These are phyloP conservation scores for Colletotrichum sp. DNA, from an alignment of 2,329 filamentous ascomycete genomes.

Conservation along the genomic window DNA sequence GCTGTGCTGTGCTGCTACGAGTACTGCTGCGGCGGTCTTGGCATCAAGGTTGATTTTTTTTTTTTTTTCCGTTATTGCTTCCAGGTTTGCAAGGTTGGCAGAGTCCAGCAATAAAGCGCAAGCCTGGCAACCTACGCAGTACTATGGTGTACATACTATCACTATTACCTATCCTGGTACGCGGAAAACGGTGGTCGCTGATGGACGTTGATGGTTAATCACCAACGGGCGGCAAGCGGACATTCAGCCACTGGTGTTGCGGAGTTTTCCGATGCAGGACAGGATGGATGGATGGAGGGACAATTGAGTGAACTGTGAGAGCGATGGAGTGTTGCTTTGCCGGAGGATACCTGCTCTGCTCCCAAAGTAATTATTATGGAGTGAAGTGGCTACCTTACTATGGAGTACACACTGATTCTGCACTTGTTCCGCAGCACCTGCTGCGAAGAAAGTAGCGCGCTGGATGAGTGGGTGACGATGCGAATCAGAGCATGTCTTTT, in stretches of 20 bases:
- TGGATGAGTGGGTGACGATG: constrained; percentile 4
- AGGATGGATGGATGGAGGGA: not conserved
- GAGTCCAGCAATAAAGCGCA: not conserved
- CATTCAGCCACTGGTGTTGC: constrained; percentile 3
- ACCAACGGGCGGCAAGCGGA: not conserved
- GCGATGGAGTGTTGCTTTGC: not conserved
- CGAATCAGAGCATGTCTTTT: not conserved
- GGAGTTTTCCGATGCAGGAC: constrained; percentile 17
- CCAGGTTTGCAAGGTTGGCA: not conserved
- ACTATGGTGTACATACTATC: not conserved
- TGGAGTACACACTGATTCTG: not conserved
- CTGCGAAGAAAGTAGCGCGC: not conserved
- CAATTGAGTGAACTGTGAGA: not conserved
- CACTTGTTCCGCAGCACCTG: not conserved
- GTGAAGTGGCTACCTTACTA: not conserved
- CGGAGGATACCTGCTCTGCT: not conserved
- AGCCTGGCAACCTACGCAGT: not conserved
- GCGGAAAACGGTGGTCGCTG: not conserved
- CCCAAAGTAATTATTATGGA: not conserved
- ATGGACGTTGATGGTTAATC: not conserved
- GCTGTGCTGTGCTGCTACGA: not conserved
- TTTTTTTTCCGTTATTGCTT: not conserved
- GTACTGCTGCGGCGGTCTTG: not conserved
- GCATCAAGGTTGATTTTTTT: not conserved
- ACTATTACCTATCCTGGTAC: not conserved